Evolutionary conservation across 1,284 basidiomycete species (phyloP).

Genomic region (Cryptococcus sp.): DNA sequence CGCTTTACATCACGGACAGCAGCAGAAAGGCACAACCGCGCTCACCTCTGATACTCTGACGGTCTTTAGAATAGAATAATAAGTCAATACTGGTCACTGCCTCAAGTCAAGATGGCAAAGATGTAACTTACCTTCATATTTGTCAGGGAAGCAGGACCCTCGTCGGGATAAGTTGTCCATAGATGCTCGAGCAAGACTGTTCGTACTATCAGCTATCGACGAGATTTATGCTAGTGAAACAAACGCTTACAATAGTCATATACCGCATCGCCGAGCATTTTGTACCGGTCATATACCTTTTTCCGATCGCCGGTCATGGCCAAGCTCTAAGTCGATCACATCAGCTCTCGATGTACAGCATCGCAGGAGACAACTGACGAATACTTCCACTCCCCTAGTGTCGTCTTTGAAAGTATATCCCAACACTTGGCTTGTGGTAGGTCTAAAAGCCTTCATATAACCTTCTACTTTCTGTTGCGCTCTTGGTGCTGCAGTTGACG

Average conservation of each 20-base stretch:
- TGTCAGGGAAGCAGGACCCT: slow-evolving; percentile 26
- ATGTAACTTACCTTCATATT: slow-evolving; percentile 22
- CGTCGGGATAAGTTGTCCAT: slow-evolving; percentile 20
- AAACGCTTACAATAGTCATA: slow-evolving; percentile 30
- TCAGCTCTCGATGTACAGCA: no score
- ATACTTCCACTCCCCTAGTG: slow-evolving; percentile 8
- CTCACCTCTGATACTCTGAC: not conserved
- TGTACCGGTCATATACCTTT: slow-evolving; percentile 20
- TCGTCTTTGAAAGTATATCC: slow-evolving; percentile 33
- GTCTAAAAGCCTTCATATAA: slow-evolving; percentile 17
- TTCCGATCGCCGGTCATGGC: slow-evolving; percentile 10
- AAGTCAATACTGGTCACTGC: not conserved
- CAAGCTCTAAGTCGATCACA: slow-evolving; percentile 1
- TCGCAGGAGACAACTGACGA: slow-evolving; percentile 18
- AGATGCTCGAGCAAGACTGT: slow-evolving; percentile 28
- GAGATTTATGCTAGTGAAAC: not conserved
- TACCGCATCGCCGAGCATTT: slow-evolving; percentile 35
- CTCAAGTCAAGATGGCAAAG: not conserved
- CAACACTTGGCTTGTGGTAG: slow-evolving; percentile 16
- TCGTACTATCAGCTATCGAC: no score
- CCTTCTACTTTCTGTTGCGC: not conserved
- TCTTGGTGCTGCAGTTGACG: not conserved
- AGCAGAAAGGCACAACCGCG: not conserved
- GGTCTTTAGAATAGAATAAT: not conserved
- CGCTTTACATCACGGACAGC: no score